Evolutionary conservation across 106 monocot species (phyloP), one percentile per base, ranked within the genome.

Genomic region (Acanthochlamys bracteata): DNA sequence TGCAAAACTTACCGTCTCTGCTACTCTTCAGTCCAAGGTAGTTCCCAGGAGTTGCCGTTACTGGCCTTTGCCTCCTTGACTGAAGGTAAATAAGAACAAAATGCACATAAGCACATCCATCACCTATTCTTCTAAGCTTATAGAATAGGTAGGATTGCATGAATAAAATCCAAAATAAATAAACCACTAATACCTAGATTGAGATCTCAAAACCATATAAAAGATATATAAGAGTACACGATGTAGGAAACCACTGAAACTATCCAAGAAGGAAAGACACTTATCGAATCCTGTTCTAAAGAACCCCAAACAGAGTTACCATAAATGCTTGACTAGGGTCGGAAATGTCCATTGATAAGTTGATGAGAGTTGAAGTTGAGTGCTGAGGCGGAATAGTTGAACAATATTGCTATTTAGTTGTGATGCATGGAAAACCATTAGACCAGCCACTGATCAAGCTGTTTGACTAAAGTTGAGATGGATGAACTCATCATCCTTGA

Each of bases 41-140:
- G 49, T 84, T 88, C 73, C 92, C 92, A 73, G 92, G 92, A 17
- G 92, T 92, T 22, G 92, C 87, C 15, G 92, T 88, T 20, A 87
- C 74, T 49, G 87, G 79, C 0, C 92, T 79, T 67, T 81, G 73
- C 55, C 92, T 76, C 68, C 79, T 84, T 10, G 92, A 92, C 87
- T 92, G 82, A 61, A 73, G 42, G 53, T 10, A 20, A 41, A 39
- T 21, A 59, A 60, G 26, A 60, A 10, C 9, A 10, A 10, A 49
- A 17, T 49, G 33, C 33, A 6, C 33, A 33, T 33, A 33, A 33
- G 33, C 33, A 33, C 1, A 33, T 6, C 33, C 33, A 33, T 33
- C 33, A 33, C 6, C 33, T 33, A 33, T 33, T 33, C 33, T 1
- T 6, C 33, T 6, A 33, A 33, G 33, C 33, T 33, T 33, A 33